Evolutionary conservation across 2,329 filamentous ascomycete genomes (phyloP), one percentile per base, ranked within the genome.

Genomic region (Pseudogymnoascus sp.): DNA sequence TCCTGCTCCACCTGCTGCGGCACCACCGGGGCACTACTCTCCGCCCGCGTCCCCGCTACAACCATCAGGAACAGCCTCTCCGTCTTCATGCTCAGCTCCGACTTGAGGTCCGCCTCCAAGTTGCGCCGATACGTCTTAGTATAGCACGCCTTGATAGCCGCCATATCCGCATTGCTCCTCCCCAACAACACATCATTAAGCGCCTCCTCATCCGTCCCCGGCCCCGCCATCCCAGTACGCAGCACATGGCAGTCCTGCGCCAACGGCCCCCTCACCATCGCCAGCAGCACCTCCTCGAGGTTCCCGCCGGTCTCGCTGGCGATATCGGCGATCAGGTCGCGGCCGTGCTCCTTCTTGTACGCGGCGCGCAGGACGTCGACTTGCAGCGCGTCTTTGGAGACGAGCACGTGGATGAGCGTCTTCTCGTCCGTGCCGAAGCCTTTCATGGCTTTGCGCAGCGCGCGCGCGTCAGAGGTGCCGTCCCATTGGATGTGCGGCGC

Each of bases 391-490:
- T 96, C 90, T 66, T 92, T 87, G 68, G 81, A 83, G 2, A 88
- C 78, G 7, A 97, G 78, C 2, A 87, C 78, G 1, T 80, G 78
- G 67, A 96, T 93, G 14, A 97, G 78, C 0, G 82, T 75, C 70
- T 86, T 88, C 74, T 97, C 93, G 70, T 97, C 86, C 0, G 93
- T 97, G 35, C 93, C 93, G 66, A 96, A 90, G 0, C 92, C 92
- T 75, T 96, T 96, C 91, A 97, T 96, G 1, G 93, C 91, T 68
- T 83, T 83, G 62, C 91, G 85, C 21, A 96, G 79, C 3, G 80
- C 83, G 64, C 91, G 84, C 0, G 91, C 89, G 69, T 95, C 86
- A 11, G 79, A 77, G 2, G 78, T 81, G 59, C 85, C 87, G 67
- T 96, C 86, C 80, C 82, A 87, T 16, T 81, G 79, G 53, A 84